These are phyloP conservation scores for Kwoniella europaea DNA, from an alignment of 768 basidiomycete species.

Conservation along the genomic window DNA sequence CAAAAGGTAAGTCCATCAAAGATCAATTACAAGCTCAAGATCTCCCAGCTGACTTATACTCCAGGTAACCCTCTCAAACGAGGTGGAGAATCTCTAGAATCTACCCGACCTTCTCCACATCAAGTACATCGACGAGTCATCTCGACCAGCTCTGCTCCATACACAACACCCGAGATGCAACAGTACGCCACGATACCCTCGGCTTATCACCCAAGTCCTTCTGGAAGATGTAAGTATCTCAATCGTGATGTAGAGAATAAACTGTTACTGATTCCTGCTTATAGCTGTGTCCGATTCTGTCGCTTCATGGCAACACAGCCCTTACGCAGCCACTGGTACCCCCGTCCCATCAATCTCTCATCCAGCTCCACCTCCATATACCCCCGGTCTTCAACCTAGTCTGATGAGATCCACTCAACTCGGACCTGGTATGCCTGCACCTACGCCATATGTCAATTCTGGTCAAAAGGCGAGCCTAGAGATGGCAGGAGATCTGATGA, in stretches of 20 bases:
- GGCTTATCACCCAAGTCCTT: slow-evolving; percentile 31
- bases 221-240: slow-evolving; percentile 25
- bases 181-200: slow-evolving; percentile 32
- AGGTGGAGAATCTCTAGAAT: slow-evolving; percentile 42
- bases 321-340: slow-evolving; percentile 17
- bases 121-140: slow-evolving; percentile 63
- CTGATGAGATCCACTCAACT: slow-evolving; percentile 54
- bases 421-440: slow-evolving; percentile 20
- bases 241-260: not conserved
- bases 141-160: slow-evolving; percentile 33
- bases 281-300: slow-evolving; percentile 24
- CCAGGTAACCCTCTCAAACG: slow-evolving; percentile 41
- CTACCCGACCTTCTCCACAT: slow-evolving; percentile 35
- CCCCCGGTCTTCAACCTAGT: slow-evolving; percentile 43
- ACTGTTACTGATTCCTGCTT: not conserved
- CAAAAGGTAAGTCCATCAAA: slow-evolving; percentile 28
- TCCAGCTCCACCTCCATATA: slow-evolving; percentile 18
- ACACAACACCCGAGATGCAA: slow-evolving; percentile 32
- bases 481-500: slow-evolving; percentile 58
- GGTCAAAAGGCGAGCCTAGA: slow-evolving; percentile 54
- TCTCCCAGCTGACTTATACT: not conserved
- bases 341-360: not conserved
- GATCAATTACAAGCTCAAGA: too few relatives aligned
- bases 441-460: slow-evolving; percentile 32
- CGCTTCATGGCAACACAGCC: slow-evolving; percentile 29